Base-by-base conservation (phyloP, 139 green algal species). In the Ulvella scutata region DNA sequence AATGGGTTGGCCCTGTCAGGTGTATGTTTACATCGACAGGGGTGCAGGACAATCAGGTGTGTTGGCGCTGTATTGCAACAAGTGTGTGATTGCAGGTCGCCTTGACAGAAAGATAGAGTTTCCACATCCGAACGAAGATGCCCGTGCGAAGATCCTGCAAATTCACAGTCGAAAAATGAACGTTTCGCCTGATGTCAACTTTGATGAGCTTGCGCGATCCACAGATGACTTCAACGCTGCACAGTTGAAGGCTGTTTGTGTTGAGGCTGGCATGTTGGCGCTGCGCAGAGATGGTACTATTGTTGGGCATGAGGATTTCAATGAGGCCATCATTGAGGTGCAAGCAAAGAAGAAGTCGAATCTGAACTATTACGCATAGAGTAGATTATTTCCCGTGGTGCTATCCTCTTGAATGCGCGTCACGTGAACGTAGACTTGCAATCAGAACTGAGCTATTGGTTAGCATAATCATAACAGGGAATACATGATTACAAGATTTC, bases 91-190 rank as follows among this genome's bases (percentile, higher is more conserved):
- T 59, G 39, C 78, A 81, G 89, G 95, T 3, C 89, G 95, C 2
- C 82, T 99, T 34, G 95, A 98, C 76, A 85, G 95, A 59, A 99
- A 99, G 85, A 98, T 99, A 62, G 95, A 99, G 90, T 98, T 99
- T 84, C 95, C 95, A 3, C 95, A 98, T 82, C 95, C 95, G 35
- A 96, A 90, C 38, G 94, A 99, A 79, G 91, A 98, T 76, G 93
- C 94, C 2, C 87, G 95, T 3, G 94, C 94, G 44, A 96, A 97
- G 79, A 99, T 99, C 81, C 44, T 98, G 62, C 87, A 91, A 77
- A 94, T 98, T 60, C 82, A 87, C 40, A 74, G 37, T 17, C 79
- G 85, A 43, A 89, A 89, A 72, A 91, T 91, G 86, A 91, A 87
- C 62, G 84, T 87, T 76, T 28, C 75, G 7, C 21, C 61, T 0